Evolutionary conservation across 768 basidiomycete species (phyloP).

Genomic region (Cystobasidium ongulense): DNA sequence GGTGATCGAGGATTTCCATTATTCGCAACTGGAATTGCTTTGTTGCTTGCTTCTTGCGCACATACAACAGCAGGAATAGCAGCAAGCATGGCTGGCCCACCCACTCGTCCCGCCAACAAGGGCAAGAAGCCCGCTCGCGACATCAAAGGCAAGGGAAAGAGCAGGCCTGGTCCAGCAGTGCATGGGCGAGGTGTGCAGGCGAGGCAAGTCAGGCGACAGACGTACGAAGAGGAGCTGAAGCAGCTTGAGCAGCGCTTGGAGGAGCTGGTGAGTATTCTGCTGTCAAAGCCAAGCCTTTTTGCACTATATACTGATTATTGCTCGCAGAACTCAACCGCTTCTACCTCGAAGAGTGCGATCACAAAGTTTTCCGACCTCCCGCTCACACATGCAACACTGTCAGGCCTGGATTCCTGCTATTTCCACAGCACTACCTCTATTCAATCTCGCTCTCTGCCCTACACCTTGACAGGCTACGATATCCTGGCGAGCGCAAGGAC

Average conservation of each 20-base stretch:
- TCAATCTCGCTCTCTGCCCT: conserved; percentile 56
- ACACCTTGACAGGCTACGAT: conserved; percentile 58
- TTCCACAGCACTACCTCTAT: conserved; percentile 82
- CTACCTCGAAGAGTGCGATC: neutral
- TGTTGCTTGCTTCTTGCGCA: too few species aligned
- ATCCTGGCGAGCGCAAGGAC: conserved; percentile 63
- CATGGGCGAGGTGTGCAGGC: conserved; percentile 10
- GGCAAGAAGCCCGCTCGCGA: neutral
- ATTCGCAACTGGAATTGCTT: too few species aligned
- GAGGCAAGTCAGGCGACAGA: neutral
- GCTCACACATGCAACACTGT: conserved; percentile 31
- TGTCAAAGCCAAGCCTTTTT: neutral
- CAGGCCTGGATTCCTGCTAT: conserved; percentile 77
- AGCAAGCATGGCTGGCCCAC: neutral
- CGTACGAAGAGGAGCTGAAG: conserved; percentile 24
- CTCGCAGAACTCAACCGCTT: conserved; percentile 10
- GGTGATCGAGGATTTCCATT: neutral
- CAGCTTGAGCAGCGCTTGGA: conserved; percentile 30
- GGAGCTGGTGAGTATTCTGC: conserved; percentile 7
- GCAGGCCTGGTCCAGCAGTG: conserved; percentile 21
- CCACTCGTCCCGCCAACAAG: neutral
- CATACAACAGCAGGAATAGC: neutral
- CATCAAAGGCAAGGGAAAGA: conserved; percentile 8
- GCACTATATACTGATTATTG: neutral
- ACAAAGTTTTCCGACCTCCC: conserved; percentile 34